These are phyloP conservation scores for Teratosphaeria viscida DNA, from an alignment of 2,329 filamentous ascomycete genomes.

Conservation along the genomic window DNA sequence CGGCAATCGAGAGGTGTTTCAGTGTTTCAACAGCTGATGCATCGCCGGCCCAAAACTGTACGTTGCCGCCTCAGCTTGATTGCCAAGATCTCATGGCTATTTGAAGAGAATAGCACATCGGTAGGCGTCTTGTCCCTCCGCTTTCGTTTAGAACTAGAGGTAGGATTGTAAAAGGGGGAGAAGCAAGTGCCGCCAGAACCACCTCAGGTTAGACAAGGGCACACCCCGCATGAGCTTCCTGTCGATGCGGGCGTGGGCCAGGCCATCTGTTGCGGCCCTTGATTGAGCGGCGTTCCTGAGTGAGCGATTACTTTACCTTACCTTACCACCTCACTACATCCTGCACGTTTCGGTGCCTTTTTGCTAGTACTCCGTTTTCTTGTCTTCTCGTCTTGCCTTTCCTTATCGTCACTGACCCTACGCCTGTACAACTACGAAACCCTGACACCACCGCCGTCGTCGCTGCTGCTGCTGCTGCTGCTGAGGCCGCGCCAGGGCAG, in stretches of 20 bases:
- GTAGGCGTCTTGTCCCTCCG: background rate
- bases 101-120: background rate
- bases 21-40: background rate
- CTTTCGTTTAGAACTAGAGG: background rate
- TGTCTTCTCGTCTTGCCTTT: background rate
- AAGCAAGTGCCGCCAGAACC: background rate
- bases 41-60: background rate
- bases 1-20: background rate
- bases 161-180: background rate
- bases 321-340: background rate
- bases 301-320: background rate
- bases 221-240: background rate
- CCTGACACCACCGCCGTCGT: background rate
- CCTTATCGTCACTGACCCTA: background rate
- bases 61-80: background rate
- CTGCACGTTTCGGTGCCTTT: background rate
- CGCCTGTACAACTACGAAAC: background rate
- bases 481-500: background rate
- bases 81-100: background rate
- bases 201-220: background rate
- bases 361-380: background rate
- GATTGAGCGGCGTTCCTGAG: background rate
- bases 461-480: background rate
- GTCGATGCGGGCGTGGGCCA: background rate
- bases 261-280: background rate